A percentile compares a stretch with the other conserved stretches of the same genome.
These are phyloP conservation scores for Amphicarpaea edgeworthii DNA, from an alignment of 306 rosid species.

Conservation along the genomic window DNA sequence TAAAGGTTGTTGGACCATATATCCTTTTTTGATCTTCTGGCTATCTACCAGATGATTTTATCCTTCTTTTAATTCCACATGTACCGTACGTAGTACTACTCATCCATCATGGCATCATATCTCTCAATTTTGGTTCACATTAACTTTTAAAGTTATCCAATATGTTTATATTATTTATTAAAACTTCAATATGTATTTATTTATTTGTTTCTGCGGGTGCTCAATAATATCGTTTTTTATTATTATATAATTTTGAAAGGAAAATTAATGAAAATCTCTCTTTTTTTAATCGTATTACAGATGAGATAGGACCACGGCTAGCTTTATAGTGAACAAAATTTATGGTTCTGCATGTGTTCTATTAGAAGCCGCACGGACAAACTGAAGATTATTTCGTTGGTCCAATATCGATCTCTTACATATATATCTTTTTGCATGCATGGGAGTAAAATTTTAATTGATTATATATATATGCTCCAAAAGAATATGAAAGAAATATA, in stretches of 20 bases:
- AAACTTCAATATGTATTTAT: background rate
- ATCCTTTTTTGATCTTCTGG: too few species aligned
- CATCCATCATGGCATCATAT: too few species aligned
- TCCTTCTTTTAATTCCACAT: background rate
- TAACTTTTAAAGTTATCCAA: background rate
- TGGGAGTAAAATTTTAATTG: background rate
- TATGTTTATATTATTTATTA: background rate
- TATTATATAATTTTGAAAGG: background rate
- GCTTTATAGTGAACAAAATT: background rate
- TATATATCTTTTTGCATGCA: background rate
- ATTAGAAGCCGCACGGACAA: background rate
- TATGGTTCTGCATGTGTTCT: background rate
- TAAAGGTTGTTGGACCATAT: constrained; percentile 53
- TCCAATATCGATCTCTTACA: background rate
- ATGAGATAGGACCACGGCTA: background rate
- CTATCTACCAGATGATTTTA: background rate
- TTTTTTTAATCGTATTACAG: background rate
- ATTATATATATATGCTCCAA: background rate
- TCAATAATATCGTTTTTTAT: too few species aligned
- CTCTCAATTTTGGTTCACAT: too few species aligned
- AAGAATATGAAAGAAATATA: constrained; percentile 15
- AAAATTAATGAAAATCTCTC: background rate
- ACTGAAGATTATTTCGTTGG: background rate
- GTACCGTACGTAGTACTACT: background rate
- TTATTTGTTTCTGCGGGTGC: background rate